Evolutionary conservation across 2,329 filamentous ascomycete species (phyloP).

Genomic region (Sporothrix pseudoabietina): DNA sequence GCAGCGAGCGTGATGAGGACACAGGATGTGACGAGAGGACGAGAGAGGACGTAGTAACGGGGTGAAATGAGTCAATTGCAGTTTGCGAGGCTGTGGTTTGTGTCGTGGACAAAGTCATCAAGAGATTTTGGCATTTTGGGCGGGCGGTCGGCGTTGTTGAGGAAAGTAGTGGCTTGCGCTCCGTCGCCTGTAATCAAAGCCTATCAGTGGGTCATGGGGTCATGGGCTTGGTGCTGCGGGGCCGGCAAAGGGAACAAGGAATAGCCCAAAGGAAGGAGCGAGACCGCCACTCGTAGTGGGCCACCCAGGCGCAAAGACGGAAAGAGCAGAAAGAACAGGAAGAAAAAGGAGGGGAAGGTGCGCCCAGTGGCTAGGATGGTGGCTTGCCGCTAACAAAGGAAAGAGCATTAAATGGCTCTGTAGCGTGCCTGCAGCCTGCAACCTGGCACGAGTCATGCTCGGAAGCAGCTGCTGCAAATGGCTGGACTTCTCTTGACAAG

Average conservation of each 20-base stretch:
- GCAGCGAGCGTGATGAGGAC: not conserved
- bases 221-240: not conserved
- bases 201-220: not conserved
- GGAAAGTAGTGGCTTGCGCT: conserved; percentile 5
- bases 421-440: not conserved
- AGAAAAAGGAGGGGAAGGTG: not conserved
- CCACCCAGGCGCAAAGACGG: not conserved
- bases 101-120: not conserved
- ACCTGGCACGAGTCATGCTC: conserved; percentile 20
- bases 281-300: not conserved
- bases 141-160: conserved; percentile 8
- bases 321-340: not conserved
- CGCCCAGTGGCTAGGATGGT: not conserved
- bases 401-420: not conserved
- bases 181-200: conserved; percentile 15
- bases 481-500: not conserved
- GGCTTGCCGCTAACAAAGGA: not conserved
- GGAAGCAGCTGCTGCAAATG: not conserved
- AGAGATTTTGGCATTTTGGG: not conserved
- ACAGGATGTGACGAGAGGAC: not conserved
- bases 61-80: conserved; percentile 1
- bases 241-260: not conserved
- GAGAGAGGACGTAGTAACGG: not conserved
- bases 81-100: conserved; percentile 12
- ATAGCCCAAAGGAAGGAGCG: not conserved